phyloP scores from a whole-genome alignment of 2,329 filamentous ascomycete genomes.

The Fusarium phyllophilum region DNA sequence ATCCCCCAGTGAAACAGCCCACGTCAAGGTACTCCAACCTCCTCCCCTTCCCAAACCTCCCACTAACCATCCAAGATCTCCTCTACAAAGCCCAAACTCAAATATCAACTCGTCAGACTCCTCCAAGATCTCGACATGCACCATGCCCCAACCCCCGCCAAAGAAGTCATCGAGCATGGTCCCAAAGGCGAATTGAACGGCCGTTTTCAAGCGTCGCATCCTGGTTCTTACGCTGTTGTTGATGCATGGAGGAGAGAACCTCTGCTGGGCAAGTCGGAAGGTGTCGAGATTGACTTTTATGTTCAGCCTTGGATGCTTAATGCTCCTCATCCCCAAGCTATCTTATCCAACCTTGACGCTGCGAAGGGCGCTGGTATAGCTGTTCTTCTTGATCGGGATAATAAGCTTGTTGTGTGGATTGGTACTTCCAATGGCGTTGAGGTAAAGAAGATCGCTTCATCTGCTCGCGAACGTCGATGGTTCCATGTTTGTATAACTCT shows the following conservation, averaged over 20 bases:
- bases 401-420: neutral
- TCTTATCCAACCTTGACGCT: neutral
- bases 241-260: neutral
- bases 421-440: neutral
- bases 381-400: neutral
- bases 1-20: neutral
- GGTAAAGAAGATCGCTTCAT: neutral
- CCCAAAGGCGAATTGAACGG: neutral
- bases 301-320: neutral
- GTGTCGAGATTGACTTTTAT: neutral
- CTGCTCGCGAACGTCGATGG: neutral
- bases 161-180: neutral
- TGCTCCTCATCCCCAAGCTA: neutral
- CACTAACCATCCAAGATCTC: neutral
- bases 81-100: neutral
- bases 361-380: neutral
- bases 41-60: neutral
- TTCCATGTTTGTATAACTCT: neutral
- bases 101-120: neutral
- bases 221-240: neutral
- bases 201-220: neutral
- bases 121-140: neutral
- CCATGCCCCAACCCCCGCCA: neutral
- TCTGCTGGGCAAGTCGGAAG: neutral
- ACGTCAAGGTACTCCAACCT: neutral